Evolutionary conservation across 2,329 filamentous ascomycete species (phyloP).

Genomic region (Chrysoporthe cubensis): DNA sequence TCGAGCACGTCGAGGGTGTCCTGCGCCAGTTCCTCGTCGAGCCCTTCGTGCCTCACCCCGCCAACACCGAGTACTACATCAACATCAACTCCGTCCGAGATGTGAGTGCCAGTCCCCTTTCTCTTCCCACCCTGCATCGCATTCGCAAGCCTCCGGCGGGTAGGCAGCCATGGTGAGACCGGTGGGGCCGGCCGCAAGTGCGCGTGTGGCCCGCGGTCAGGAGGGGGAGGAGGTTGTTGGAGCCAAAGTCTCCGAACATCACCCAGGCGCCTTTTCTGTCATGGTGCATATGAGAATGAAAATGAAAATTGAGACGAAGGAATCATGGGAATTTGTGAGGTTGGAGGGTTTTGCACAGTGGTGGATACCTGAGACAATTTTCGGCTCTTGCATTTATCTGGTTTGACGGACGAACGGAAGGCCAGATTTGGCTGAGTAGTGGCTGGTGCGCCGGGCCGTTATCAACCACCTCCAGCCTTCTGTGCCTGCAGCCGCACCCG

Average conservation of each 20-base stretch:
- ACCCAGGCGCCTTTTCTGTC: neutral
- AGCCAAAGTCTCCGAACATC: neutral
- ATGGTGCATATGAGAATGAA: neutral
- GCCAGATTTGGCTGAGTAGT: constrained; percentile 18
- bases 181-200: constrained; percentile 23
- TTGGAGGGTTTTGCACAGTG: constrained; percentile 18
- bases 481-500: constrained; percentile 25
- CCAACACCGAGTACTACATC: constrained; percentile 98
- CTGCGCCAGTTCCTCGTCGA: constrained; percentile 97
- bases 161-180: constrained; percentile 4
- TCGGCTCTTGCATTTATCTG: constrained; percentile 19
- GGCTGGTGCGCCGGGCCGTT: constrained; percentile 27
- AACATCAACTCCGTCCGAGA: constrained; percentile 99
- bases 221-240: neutral
- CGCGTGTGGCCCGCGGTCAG: neutral
- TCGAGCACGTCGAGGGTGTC: constrained; percentile 87
- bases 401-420: constrained; percentile 28
- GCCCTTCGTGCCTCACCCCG: constrained; percentile 95
- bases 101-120: constrained; percentile 64
- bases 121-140: constrained; percentile 31
- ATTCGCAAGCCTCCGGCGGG: constrained; percentile 17
- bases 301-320: constrained; percentile 1
- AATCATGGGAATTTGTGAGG: constrained; percentile 12
- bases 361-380: constrained; percentile 25
- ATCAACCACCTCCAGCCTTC: constrained; percentile 23